Evolutionary conservation across 306 rosid genomes (phyloP), one percentile per base, ranked within the genome.

Genomic region (Gillenia trifoliata): DNA sequence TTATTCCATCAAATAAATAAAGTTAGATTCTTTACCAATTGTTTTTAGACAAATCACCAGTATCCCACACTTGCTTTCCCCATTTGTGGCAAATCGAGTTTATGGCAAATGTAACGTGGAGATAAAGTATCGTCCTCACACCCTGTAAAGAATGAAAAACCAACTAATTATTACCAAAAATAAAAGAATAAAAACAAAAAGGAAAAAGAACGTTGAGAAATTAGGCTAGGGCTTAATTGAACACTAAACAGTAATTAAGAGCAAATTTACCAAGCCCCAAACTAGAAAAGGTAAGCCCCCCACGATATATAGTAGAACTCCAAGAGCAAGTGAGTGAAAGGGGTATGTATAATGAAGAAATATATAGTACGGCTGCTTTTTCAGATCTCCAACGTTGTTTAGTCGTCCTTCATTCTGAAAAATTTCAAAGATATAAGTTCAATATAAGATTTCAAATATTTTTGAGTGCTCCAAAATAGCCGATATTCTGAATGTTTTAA

Each of bases 241-340:
- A 43, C 17, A 12, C 5, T 12, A 43, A 41, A 43, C 23, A 20
- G 59, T 52, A 52, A n/a, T 19, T 11, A 16, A 26, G 17, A 28
- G 9, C 5, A 28, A 28, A 6, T 28, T 26, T 88, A 93, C 98
- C 97, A 90, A 79, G 81, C 96, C 97, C 98, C 98, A 93, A 28
- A 86, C 93, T 70, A 93, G 30, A 81, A 86, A 89, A 50, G 97
- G 96, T 64, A 93, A 74, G 60, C 97, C 98, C 70, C 97, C 97
- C 12, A 87, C 8, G 23, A 82, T 83, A 84, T 83, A 89, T 25
- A 91, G 82, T 66, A 93, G 71, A 75, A 76, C 85, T 71, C 89
- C 97, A 68, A 93, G 81, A 64, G 97, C 92, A 88, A 91, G 71
- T 25, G 91, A 91, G 49, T 91, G 98, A 68, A 86, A 54, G 76